These are phyloP conservation scores for Funneliformis caledonium DNA, from an alignment of 371 early-diverging fungal species.

Conservation along the genomic window DNA sequence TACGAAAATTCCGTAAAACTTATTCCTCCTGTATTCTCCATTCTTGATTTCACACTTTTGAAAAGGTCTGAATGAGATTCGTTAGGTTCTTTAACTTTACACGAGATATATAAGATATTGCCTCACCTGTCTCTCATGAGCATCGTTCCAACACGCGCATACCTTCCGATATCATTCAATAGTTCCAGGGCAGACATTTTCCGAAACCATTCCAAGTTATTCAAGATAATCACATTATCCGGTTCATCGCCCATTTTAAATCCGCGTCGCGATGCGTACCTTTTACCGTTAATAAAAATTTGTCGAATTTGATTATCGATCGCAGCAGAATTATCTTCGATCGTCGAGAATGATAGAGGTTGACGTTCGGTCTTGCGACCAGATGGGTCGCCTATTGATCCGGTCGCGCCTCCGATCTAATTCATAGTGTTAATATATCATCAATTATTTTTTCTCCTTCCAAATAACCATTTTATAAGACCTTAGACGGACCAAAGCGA, in stretches of 20 bases:
- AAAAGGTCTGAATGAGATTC: not conserved
- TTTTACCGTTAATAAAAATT: constrained; percentile 71
- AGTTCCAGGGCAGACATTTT: constrained; percentile 82
- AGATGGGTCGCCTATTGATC: constrained; percentile 92
- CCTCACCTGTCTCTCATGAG: constrained; percentile 80
- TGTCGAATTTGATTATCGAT: constrained; percentile 73
- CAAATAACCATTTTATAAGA: not conserved
- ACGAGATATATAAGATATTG: constrained; percentile 9
- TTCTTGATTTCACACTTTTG: constrained; percentile 71
- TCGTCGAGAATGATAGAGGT: constrained; percentile 59
- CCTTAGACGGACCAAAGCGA: constrained; percentile 70
- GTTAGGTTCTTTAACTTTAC: not conserved
- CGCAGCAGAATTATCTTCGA: constrained; percentile 67
- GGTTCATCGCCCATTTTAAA: constrained; percentile 36
- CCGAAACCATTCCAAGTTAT: constrained; percentile 85
- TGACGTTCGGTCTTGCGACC: constrained; percentile 83
- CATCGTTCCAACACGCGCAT: constrained; percentile 85
- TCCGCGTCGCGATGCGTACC: constrained; percentile 52
- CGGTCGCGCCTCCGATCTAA: constrained; percentile 93
- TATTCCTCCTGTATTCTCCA: constrained; percentile 85
- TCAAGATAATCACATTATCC: constrained; percentile 61
- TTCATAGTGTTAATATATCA: not conserved
- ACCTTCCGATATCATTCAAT: constrained; percentile 76
- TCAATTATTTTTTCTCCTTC: not conserved
- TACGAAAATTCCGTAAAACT: constrained; percentile 96